Conservation (phyloP, 495 filamentous ascomycete species). For the Haplographium delicatum region DNA sequence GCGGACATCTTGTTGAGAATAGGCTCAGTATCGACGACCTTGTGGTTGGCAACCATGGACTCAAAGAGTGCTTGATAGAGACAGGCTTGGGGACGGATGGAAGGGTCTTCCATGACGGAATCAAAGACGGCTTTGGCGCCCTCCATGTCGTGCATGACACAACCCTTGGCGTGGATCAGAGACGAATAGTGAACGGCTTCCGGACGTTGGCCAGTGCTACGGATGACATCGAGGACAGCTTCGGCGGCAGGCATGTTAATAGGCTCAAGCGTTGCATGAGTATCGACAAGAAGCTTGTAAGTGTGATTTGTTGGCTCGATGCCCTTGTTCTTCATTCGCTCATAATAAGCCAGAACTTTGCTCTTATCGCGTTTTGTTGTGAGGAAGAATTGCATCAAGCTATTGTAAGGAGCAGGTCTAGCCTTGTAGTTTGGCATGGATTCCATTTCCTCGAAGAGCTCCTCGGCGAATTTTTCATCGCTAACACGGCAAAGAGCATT, state of each 20-base stretch:
- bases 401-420: slow-evolving; percentile 93
- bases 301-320: slow-evolving; percentile 93
- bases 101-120: slow-evolving; percentile 58
- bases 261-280: slow-evolving; percentile 89
- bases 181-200: slow-evolving; percentile 95
- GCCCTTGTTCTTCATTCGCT: slow-evolving; percentile 81
- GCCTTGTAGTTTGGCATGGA: slow-evolving; percentile 98
- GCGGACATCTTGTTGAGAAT: slow-evolving; percentile 69
- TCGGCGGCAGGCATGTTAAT: slow-evolving; percentile 89
- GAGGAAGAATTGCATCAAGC: slow-evolving; percentile 98
- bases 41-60: slow-evolving; percentile 91
- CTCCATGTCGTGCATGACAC: slow-evolving; percentile 83
- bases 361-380: slow-evolving; percentile 90
- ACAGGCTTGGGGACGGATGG: slow-evolving; percentile 68
- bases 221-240: slow-evolving; percentile 73
- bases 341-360: slow-evolving; percentile 94
- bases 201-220: slow-evolving; percentile 62
- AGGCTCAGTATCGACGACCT: slow-evolving; percentile 66
- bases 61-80: slow-evolving; percentile 96
- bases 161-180: slow-evolving; percentile 92
- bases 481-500: slow-evolving; percentile 96
- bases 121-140: slow-evolving; percentile 81
- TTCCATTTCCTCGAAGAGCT: slow-evolving; percentile 99
- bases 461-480: slow-evolving; percentile 94
- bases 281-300: slow-evolving; percentile 95